Evolutionary conservation across 352 stramenopile species (phyloP), one percentile per base, ranked within the genome.

Genomic region (Phytophthora pseudosyringae): DNA sequence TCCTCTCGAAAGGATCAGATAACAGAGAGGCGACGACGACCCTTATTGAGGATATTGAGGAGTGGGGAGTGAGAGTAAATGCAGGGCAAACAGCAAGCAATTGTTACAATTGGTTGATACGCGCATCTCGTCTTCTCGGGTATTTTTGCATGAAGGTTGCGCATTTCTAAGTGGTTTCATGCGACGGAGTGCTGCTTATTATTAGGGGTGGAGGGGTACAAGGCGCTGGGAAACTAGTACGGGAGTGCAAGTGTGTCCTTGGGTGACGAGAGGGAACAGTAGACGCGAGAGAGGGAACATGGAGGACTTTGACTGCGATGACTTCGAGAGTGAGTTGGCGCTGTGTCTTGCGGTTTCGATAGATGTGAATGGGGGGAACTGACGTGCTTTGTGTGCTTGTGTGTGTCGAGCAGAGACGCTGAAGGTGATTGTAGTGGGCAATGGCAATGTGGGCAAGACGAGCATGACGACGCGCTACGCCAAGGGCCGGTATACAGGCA

Each of bases 361-460:
- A 29, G 21, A 49, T 59, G 13, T 59, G 46, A 46, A 31, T 51
- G 6, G 1, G 33, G 33, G 5, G 8, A 21, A 2, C 40, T 60
- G n/a, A 67, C 32, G 15, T 26, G 12, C 7, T 38, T 13, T 59
- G 31, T 41, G 0, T 40, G 52, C 15, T 7, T 44, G 26, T 43
- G 13, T 11, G 46, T 62, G 57, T 15, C 28, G 29, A 25, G 10
- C 41, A 91, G 82, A 91, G 61, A 93, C 81, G 16, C 77, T 92
- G 55, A 94, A 94, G 64, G 72, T 94, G 21, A 87, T 92, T 43
- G 84, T 94, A 21, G 83, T 95, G 28, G 84, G 88, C 28, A 95
- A 96, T 66, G 86, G 79, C 35, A 94, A 93, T 58, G 89, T 91
- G 13, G 85, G 83, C 45, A 96, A 96, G 62, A 94, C 88, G 16